phyloP scores from a whole-genome alignment of 2,329 filamentous ascomycete genomes.

The Aspergillus tanneri region DNA sequence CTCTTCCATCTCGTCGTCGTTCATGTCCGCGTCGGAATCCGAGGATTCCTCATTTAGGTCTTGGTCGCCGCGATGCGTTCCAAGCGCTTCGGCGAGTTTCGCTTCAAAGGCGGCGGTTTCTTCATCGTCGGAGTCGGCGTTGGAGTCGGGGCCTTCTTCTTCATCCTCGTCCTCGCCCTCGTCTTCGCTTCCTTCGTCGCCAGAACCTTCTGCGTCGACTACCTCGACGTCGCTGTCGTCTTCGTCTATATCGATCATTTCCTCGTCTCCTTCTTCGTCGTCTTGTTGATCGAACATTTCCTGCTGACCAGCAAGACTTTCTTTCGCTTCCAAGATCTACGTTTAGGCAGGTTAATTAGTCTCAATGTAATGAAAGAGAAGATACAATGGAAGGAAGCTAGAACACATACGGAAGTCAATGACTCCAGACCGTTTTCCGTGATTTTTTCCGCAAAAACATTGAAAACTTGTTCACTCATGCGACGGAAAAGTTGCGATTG shows the following conservation, averaged over 20 bases:
- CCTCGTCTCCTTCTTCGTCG: constrained; percentile 56
- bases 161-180: constrained; percentile 41
- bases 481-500: constrained; percentile 81
- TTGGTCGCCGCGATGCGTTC: constrained; percentile 62
- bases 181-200: constrained; percentile 33
- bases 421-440: constrained; percentile 70
- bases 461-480: constrained; percentile 84
- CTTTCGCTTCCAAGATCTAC: constrained; percentile 74
- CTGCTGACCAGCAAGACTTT: constrained; percentile 79
- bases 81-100: constrained; percentile 73
- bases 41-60: constrained; percentile 58
- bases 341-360: too few relatives aligned
- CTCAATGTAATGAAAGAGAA: too few relatives aligned
- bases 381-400: too few relatives aligned
- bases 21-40: constrained; percentile 74
- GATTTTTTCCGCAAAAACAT: constrained; percentile 73
- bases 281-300: constrained; percentile 76
- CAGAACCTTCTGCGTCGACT: constrained; percentile 40
- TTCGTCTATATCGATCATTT: constrained; percentile 50
- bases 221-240: constrained; percentile 41
- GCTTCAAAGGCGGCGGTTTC: constrained; percentile 67
- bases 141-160: constrained; percentile 11
- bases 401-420: constrained; percentile 51
- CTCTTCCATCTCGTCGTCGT: constrained; percentile 91
- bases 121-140: constrained; percentile 40